Evolutionary conservation across 192 early-diverging fungal species (phyloP).

Genomic region (Linnemannia zychae): DNA sequence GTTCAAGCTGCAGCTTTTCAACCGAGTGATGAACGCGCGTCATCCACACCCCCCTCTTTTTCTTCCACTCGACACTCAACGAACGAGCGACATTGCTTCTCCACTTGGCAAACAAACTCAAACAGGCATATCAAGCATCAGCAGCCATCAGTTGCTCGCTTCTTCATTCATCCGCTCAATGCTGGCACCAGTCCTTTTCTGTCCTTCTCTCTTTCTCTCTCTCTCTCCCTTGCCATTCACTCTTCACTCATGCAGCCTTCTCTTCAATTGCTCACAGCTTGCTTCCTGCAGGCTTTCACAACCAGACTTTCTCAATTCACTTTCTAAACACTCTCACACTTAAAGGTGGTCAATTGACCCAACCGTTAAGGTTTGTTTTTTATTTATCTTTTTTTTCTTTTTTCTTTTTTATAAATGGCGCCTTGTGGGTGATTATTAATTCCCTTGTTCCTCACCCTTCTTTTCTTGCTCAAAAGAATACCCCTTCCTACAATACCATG

Average conservation of each 20-base stretch:
- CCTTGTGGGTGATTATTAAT: conserved; percentile 6
- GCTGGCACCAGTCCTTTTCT: no score
- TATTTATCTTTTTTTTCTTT: not conserved
- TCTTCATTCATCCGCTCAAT: not conserved
- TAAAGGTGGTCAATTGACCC: not conserved
- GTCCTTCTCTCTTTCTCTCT: not conserved
- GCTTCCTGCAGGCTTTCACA: no score
- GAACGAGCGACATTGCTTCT: not conserved
- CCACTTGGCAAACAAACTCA: not conserved
- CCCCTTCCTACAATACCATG: no score
- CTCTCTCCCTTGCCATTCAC: not conserved
- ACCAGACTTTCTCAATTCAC: not conserved
- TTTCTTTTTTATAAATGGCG: not conserved
- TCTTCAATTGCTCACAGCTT: not conserved
- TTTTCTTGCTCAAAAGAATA: not conserved
- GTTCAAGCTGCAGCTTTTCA: not conserved
- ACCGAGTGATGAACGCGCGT: not conserved
- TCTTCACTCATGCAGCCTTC: not conserved
- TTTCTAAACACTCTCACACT: not conserved
- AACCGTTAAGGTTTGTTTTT: not conserved
- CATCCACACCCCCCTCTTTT: not conserved
- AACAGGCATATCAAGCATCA: not conserved
- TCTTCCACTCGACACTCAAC: no score
- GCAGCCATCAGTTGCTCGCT: not conserved
- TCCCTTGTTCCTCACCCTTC: not conserved